These are phyloP conservation scores for Colletotrichum tamarilloi DNA, from an alignment of 2,329 filamentous ascomycete species.

Conservation along the genomic window DNA sequence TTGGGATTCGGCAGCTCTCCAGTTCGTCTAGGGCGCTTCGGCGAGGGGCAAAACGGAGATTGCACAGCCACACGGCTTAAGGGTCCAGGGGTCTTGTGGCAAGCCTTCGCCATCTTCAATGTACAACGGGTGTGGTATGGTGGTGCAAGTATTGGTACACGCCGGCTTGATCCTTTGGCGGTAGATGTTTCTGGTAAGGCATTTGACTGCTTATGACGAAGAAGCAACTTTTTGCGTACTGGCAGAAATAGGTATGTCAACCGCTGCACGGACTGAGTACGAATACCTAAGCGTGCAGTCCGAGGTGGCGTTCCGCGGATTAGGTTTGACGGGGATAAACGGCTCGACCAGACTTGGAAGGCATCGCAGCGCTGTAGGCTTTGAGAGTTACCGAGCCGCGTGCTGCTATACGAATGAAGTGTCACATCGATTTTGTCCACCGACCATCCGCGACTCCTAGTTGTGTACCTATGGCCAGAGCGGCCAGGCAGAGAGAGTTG, in stretches of 20 bases:
- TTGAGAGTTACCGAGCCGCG: not conserved
- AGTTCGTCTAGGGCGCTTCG: constrained; percentile 6
- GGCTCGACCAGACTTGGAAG: not conserved
- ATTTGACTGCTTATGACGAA: not conserved
- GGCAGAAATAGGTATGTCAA: not conserved
- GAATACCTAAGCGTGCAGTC: not conserved
- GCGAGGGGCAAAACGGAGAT: constrained; percentile 28
- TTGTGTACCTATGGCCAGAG: not conserved
- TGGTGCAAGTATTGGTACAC: not conserved
- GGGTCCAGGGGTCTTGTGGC: constrained; percentile 28
- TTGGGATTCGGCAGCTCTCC: constrained; percentile 12
- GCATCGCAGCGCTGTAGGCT: not conserved
- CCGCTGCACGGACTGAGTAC: no score
- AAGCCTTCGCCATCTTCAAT: constrained; percentile 44
- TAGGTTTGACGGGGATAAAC: not conserved
- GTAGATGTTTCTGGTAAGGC: not conserved
- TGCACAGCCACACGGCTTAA: constrained; percentile 33
- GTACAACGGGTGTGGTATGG: not conserved
- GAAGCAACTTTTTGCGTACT: not conserved
- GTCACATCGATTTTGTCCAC: not conserved
- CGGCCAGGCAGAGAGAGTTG: not conserved
- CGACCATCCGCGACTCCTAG: not conserved
- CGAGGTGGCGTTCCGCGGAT: not conserved
- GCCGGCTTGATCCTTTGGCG: not conserved
- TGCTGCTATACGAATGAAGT: no score